A percentile compares a stretch with the other conserved stretches of the same genome.
These are phyloP conservation scores for Volvox reticuliferus DNA, from an alignment of 139 green algal species.

Conservation along the genomic window DNA sequence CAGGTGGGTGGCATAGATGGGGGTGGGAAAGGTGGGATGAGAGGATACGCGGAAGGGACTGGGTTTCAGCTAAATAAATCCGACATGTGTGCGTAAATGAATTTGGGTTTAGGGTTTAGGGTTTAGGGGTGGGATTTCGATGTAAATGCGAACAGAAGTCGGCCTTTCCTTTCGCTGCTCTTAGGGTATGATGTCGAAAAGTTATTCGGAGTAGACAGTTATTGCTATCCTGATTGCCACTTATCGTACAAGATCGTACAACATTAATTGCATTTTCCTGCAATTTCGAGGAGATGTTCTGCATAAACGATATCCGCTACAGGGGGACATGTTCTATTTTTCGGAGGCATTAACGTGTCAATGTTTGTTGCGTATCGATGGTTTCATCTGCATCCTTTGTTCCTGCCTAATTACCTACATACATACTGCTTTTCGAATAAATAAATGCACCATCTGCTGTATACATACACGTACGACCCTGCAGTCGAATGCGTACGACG, in stretches of 20 bases:
- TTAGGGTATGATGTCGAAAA: too few relatives aligned
- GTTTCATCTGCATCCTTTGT: background rate
- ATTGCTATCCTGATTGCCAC: too few relatives aligned
- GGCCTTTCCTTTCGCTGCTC: too few relatives aligned
- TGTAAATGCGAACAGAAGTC: too few relatives aligned
- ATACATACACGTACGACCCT: too few relatives aligned
- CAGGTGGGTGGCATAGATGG: constrained; percentile 25
- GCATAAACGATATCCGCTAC: too few relatives aligned
- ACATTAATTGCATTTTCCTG: too few relatives aligned
- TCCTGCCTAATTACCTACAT: background rate
- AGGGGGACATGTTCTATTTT: background rate
- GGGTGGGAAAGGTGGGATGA: background rate
- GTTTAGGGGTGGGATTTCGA: too few relatives aligned
- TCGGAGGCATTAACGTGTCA: background rate
- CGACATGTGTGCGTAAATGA: background rate
- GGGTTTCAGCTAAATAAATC: background rate
- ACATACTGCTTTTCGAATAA: background rate
- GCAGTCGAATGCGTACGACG: constrained; percentile 31
- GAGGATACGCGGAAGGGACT: background rate
- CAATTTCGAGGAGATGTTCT: too few relatives aligned
- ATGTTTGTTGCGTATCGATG: background rate
- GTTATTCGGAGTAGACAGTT: too few relatives aligned
- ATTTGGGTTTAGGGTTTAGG: too few relatives aligned
- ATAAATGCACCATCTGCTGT: background rate
- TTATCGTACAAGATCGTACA: too few relatives aligned